Conservation (phyloP, 2,329 filamentous ascomycete genomes). For the Cercospora nicotianae region DNA sequence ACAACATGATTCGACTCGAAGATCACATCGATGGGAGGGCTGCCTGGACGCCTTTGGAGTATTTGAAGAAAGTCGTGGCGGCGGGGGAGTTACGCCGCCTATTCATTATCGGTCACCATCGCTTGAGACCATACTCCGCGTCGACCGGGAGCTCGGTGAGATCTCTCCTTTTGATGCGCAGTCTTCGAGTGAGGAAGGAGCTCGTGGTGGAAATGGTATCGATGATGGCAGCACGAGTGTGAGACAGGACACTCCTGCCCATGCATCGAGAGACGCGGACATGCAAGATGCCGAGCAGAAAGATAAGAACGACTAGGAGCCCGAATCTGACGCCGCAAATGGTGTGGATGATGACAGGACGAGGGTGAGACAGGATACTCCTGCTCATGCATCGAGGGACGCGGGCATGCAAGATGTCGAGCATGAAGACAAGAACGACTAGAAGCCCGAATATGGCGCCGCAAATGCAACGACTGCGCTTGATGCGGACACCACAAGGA, state of each 20-base stretch:
- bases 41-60: not conserved
- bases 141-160: not conserved
- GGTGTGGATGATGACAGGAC: not conserved
- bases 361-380: not conserved
- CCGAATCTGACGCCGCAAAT: not conserved
- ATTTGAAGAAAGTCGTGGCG: not conserved
- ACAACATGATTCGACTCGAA: conserved; percentile 1
- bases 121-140: not conserved
- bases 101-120: not conserved
- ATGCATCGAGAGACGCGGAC: not conserved
- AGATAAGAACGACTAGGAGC: not conserved
- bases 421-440: not conserved
- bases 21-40: not conserved
- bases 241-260: not conserved
- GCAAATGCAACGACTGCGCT: not conserved
- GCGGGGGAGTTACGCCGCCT: not conserved
- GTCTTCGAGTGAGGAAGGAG: not conserved
- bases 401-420: not conserved
- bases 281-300: not conserved
- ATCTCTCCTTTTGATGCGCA: not conserved
- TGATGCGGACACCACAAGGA: not conserved
- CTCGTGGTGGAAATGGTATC: not conserved
- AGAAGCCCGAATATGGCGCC: not conserved
- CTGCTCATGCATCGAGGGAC: not conserved
- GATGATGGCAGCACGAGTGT: not conserved